A percentile compares a stretch with the other conserved stretches of the same genome.
phyloP scores from a whole-genome alignment of 139 green algal species.

The Chlorella sp. region DNA sequence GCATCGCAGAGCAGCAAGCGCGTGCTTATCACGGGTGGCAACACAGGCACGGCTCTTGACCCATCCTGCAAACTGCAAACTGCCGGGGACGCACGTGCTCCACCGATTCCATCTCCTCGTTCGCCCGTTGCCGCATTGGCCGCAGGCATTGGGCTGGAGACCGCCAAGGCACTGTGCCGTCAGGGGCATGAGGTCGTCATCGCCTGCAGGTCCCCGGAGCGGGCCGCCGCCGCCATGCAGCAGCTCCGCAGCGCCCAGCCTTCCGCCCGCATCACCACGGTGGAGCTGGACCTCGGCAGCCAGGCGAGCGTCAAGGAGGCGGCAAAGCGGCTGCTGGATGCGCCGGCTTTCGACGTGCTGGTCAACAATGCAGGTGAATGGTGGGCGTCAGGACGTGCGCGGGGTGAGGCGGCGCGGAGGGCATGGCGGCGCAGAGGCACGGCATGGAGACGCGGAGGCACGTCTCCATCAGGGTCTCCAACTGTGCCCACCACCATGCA shows the following conservation, averaged over 20 bases:
- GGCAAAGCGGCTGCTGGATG: constrained; percentile 39
- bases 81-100: too few species aligned
- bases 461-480: background rate
- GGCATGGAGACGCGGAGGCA: background rate
- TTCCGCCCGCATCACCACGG: constrained; percentile 26
- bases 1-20: too few species aligned
- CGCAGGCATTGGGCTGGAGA: constrained; percentile 72
- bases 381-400: background rate
- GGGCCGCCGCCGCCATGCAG: constrained; percentile 34
- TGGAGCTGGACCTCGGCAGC: constrained; percentile 55
- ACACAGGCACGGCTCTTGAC: too few species aligned
- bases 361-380: constrained; percentile 70
- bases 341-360: constrained; percentile 57
- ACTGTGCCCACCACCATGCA: background rate
- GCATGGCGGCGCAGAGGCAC: background rate
- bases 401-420: background rate
- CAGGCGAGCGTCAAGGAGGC: constrained; percentile 48
- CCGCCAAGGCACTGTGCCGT: constrained; percentile 44
- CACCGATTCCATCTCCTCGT: too few species aligned
- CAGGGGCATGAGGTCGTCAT: constrained; percentile 58
- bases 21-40: too few species aligned
- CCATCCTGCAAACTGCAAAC: too few species aligned
- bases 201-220: constrained; percentile 46
- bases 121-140: too few species aligned
- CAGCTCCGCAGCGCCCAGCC: constrained; percentile 10